phyloP scores from a whole-genome alignment of 1,284 basidiomycete species.

The Hortiboletus rubellus region DNA sequence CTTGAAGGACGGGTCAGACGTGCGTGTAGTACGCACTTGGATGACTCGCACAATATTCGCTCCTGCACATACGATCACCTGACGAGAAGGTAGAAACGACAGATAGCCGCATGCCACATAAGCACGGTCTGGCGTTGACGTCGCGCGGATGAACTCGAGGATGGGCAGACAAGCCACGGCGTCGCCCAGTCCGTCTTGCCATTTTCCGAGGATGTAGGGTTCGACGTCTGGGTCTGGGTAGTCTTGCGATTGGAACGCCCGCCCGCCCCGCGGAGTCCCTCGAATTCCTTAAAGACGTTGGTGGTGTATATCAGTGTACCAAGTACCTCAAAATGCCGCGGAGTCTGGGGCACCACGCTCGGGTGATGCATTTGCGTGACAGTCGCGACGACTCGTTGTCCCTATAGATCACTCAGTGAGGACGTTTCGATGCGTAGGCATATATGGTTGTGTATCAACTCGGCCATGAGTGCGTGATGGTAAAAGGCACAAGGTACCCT shows the following conservation, averaged over 20 bases:
- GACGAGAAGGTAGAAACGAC: conserved; percentile 26
- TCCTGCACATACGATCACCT: conserved; percentile 7
- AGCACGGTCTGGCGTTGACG: conserved; percentile 1
- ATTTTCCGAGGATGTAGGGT: conserved; percentile 70
- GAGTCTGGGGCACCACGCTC: conserved; percentile 62
- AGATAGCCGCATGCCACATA: conserved; percentile 25
- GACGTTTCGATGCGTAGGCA: conserved; percentile 1
- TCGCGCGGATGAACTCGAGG: conserved; percentile 3
- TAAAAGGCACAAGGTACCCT: no score
- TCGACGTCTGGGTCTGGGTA: conserved; percentile 76
- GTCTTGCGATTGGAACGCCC: conserved; percentile 41
- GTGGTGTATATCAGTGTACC: conserved; percentile 49
- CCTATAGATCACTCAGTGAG: conserved; percentile 43
- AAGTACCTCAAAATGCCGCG: conserved; percentile 62
- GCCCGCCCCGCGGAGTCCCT: conserved; percentile 7
- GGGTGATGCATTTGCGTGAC: conserved; percentile 92
- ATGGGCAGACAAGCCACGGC: conserved; percentile 73
- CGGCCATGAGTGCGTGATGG: no score
- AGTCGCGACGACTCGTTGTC: conserved; percentile 87
- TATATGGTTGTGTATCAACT: no score
- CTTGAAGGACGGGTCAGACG: not conserved
- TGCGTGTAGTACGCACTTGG: conserved; percentile 14
- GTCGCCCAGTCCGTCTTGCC: conserved; percentile 55
- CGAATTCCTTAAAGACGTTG: conserved; percentile 52
- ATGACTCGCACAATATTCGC: conserved; percentile 16